Conservation (phyloP, 768 basidiomycete genomes). For the Pisolithus tinctorius region DNA sequence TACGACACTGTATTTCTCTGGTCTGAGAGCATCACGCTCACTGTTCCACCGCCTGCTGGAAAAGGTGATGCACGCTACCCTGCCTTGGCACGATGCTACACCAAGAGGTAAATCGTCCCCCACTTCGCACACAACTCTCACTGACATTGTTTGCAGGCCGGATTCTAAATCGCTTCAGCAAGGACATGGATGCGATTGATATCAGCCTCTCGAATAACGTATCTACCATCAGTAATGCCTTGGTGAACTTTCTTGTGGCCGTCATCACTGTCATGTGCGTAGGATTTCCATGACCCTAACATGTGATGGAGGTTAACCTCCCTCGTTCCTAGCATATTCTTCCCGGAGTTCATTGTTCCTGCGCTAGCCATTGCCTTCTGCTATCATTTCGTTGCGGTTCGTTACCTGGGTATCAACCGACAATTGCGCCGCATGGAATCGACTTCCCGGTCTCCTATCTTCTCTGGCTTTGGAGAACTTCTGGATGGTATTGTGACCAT, state of each 20-base stretch:
- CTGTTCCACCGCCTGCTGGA: constrained; percentile 50
- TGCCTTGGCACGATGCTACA: constrained; percentile 80
- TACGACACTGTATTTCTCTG: constrained; percentile 54
- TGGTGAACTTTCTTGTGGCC: constrained; percentile 73
- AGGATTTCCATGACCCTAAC: background rate
- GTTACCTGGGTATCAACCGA: constrained; percentile 73
- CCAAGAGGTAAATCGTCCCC: constrained; percentile 49
- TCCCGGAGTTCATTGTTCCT: constrained; percentile 80
- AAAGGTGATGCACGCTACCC: constrained; percentile 73
- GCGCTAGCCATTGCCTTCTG: constrained; percentile 65
- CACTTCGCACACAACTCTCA: background rate
- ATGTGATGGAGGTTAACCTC: constrained; percentile 4
- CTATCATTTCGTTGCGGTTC: constrained; percentile 64
- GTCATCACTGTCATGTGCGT: constrained; percentile 65
- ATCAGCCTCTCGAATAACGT: constrained; percentile 59
- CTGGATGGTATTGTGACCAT: constrained; percentile 91
- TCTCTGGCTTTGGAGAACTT: constrained; percentile 75
- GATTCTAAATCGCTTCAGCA: constrained; percentile 82
- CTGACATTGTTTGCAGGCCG: constrained; percentile 41
- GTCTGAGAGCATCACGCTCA: constrained; percentile 28
- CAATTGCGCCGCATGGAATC: constrained; percentile 89
- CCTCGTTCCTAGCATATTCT: constrained; percentile 43
- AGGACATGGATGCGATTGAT: constrained; percentile 87
- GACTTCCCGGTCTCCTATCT: constrained; percentile 78
- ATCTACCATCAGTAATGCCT: constrained; percentile 69